A percentile compares a stretch with the other conserved stretches of the same genome.
These are phyloP conservation scores for Calendula officinalis DNA, from an alignment of 129 eudicot species.

Conservation along the genomic window DNA sequence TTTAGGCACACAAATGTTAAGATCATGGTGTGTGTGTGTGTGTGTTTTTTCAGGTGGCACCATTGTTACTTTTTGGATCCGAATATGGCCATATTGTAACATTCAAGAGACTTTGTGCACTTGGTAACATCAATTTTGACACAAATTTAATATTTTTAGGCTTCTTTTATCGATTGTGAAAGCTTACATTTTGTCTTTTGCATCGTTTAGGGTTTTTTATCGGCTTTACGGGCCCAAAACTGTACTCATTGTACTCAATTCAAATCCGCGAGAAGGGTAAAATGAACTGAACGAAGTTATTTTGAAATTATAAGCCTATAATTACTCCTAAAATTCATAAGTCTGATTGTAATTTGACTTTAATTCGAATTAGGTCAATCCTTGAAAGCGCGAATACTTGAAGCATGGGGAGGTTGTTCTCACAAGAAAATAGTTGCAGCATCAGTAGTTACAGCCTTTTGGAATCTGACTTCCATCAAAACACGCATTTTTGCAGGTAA, in stretches of 20 bases:
- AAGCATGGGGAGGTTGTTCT: constrained; percentile 77
- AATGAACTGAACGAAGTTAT: neutral
- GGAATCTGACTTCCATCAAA: constrained; percentile 73
- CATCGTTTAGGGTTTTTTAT: constrained; percentile 64
- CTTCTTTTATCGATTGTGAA: neutral
- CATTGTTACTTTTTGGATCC: constrained; percentile 71
- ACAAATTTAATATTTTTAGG: neutral
- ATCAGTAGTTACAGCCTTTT: constrained; percentile 70
- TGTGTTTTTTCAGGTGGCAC: constrained; percentile 58
- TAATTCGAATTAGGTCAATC: constrained; percentile 41
- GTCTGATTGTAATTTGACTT: neutral
- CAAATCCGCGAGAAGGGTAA: constrained; percentile 69
- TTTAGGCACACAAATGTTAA: neutral
- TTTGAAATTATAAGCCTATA: neutral
- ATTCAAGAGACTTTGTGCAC: constrained; percentile 77
- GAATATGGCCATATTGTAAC: constrained; percentile 88
- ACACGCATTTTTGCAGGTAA: constrained; percentile 82
- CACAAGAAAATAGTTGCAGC: constrained; percentile 74
- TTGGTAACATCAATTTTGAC: constrained; percentile 47
- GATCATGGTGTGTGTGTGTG: constrained; percentile 2
- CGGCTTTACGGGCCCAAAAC: constrained; percentile 75
- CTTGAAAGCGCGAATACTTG: constrained; percentile 42
- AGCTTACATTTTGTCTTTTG: constrained; percentile 14
- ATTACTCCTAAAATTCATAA: neutral
- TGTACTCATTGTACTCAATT: constrained; percentile 61